These are phyloP conservation scores for Globomyces sp. DNA, from an alignment of 371 early-diverging fungal genomes.

Conservation along the genomic window DNA sequence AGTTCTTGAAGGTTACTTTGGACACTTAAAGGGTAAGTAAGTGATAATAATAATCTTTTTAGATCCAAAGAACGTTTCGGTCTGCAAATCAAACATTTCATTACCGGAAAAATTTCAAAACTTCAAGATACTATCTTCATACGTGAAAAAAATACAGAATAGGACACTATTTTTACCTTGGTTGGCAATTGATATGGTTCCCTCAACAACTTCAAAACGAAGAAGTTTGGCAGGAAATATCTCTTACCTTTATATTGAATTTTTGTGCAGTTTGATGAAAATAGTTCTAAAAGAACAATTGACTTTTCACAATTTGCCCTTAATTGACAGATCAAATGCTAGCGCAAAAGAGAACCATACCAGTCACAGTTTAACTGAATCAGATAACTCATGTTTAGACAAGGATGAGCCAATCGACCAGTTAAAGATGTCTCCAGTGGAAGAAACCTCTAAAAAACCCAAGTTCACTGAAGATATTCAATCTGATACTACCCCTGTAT, in stretches of 20 bases:
- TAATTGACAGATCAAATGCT: no score
- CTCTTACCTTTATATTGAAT: constrained; percentile 1
- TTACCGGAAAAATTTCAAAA: background rate
- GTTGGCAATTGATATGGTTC: constrained; percentile 6
- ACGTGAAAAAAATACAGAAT: background rate
- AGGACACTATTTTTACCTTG: constrained; percentile 4
- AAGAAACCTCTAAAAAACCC: no score
- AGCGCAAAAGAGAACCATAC: no score
- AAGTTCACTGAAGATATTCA: no score
- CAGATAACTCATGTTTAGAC: no score
- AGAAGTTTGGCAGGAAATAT: background rate
- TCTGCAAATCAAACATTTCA: background rate
- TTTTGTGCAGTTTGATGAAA: constrained; percentile 1
- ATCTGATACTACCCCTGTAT: no score
- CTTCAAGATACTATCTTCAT: background rate
- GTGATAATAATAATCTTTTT: background rate
- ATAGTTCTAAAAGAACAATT: constrained; percentile 5
- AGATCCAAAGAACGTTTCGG: background rate
- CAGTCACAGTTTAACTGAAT: no score
- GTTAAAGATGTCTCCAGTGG: no score
- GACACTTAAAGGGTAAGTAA: no score
- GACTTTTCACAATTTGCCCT: background rate
- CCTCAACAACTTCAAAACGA: background rate
- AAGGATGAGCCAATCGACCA: no score
- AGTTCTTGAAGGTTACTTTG: constrained; percentile 20